Conservation (phyloP, 176 grass and related monocot genomes). For the Eragrostis nindensis region DNA sequence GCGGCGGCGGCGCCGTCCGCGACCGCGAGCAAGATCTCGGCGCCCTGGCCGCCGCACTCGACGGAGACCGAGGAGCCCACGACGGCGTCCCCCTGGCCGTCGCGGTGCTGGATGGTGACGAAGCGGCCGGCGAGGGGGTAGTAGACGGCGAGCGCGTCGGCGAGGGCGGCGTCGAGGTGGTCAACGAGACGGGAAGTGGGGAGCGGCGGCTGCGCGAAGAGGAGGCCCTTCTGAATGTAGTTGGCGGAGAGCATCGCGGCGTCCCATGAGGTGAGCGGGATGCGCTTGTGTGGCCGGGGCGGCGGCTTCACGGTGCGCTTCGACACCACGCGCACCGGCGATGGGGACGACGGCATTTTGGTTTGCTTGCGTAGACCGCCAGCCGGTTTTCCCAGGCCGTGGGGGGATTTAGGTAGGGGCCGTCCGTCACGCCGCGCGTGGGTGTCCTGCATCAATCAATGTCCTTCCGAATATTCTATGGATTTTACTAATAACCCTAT, state of each 20-base stretch:
- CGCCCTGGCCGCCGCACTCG: neutral
- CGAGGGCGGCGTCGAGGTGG: slow-evolving; percentile 40
- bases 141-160: slow-evolving; percentile 37
- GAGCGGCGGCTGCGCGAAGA: slow-evolving; percentile 30
- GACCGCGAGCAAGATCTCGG: neutral
- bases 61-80: slow-evolving; percentile 37
- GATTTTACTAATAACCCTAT: too few relatives aligned
- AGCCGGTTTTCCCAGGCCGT: too few relatives aligned
- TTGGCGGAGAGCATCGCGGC: slow-evolving; percentile 23
- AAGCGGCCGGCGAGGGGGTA: slow-evolving; percentile 53
- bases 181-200: slow-evolving; percentile 27
- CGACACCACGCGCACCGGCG: slow-evolving; percentile 12
- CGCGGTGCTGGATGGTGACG: neutral
- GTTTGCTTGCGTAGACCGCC: too few relatives aligned
- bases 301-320: slow-evolving; percentile 26
- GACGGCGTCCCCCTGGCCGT: slow-evolving; percentile 1
- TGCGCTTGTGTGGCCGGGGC: neutral
- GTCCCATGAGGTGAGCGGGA: slow-evolving; percentile 43
- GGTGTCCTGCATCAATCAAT: too few relatives aligned
- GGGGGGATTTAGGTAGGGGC: too few relatives aligned
- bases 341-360: too few relatives aligned
- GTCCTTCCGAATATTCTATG: too few relatives aligned
- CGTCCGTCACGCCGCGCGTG: too few relatives aligned
- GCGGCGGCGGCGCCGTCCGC: too few relatives aligned
- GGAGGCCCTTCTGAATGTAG: slow-evolving; percentile 69